Percentiles rank a stretch among this genome's conserved stretches.
Conservation (phyloP, 352 stramenopile species). For the Pythium graminicola region DNA sequence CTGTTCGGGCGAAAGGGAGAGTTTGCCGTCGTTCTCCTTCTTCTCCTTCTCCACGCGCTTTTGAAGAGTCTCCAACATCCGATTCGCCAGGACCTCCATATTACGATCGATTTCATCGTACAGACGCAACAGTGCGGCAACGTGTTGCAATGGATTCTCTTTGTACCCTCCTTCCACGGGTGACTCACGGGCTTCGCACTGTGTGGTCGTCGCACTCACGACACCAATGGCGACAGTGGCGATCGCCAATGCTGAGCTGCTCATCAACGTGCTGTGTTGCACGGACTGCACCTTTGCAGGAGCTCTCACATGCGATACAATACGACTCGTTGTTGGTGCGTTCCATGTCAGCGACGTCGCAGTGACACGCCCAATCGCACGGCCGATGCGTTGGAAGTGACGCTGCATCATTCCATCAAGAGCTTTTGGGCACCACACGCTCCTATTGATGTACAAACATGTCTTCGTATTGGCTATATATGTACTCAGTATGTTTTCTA, state of each 20-base stretch:
- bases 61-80: conserved; percentile 63
- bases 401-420: conserved; percentile 5
- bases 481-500: not conserved
- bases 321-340: not conserved
- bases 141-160: conserved; percentile 67
- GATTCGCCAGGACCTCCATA: conserved; percentile 67
- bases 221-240: not conserved
- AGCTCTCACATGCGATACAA: too few relatives aligned
- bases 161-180: conserved; percentile 29
- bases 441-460: too few relatives aligned
- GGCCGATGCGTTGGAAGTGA: conserved; percentile 1
- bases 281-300: not conserved
- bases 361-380: not conserved
- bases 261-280: not conserved
- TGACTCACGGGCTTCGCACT: conserved; percentile 23
- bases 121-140: conserved; percentile 55
- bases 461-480: conserved; percentile 19
- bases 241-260: conserved; percentile 1
- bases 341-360: not conserved
- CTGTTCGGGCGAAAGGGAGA: conserved; percentile 54
- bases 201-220: not conserved
- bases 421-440: not conserved
- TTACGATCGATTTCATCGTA: conserved; percentile 84
- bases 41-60: conserved; percentile 44
- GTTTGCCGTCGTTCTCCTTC: conserved; percentile 33